Evolutionary conservation across 208 protist species (phyloP).

Genomic region (Acanthamoeba castellanii): DNA sequence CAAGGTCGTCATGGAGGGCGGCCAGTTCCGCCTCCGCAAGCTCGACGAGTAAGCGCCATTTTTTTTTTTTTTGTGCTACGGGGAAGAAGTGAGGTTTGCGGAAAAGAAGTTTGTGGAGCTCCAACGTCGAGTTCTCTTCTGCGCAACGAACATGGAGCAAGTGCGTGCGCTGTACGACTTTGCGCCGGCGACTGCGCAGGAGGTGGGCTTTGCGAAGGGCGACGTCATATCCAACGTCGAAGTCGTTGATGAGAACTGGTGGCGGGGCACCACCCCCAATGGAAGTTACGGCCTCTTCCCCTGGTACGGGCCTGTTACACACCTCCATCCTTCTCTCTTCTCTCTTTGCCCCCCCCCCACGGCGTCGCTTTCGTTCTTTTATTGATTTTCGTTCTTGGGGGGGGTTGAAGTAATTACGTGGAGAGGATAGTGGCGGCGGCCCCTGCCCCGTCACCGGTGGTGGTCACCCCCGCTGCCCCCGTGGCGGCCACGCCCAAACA

Average conservation of each 20-base stretch:
- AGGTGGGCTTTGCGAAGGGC: not conserved
- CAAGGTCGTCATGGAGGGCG: constrained; percentile 19
- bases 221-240: constrained; percentile 60
- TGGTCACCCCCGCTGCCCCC: too few species aligned
- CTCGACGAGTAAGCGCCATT: not conserved
- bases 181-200: not conserved
- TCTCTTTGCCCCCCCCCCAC: not conserved
- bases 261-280: not conserved
- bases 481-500: too few species aligned
- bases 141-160: constrained; percentile 29
- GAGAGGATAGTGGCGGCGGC: not conserved
- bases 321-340: not conserved
- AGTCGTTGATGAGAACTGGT: constrained; percentile 42
- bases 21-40: constrained; percentile 47
- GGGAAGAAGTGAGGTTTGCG: too few species aligned
- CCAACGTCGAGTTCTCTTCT: too few species aligned
- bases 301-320: not conserved
- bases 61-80: too few species aligned
- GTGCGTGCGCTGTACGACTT: constrained; percentile 67
- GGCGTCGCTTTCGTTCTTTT: not conserved
- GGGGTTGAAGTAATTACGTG: constrained; percentile 34
- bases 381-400: not conserved
- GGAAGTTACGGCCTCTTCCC: constrained; percentile 27
- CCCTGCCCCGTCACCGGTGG: not conserved
- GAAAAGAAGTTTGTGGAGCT: too few species aligned